Percentiles rank a stretch among this genome's conserved stretches.
phyloP scores from a whole-genome alignment of 805 yeast species.

The Pichia scutulata region DNA sequence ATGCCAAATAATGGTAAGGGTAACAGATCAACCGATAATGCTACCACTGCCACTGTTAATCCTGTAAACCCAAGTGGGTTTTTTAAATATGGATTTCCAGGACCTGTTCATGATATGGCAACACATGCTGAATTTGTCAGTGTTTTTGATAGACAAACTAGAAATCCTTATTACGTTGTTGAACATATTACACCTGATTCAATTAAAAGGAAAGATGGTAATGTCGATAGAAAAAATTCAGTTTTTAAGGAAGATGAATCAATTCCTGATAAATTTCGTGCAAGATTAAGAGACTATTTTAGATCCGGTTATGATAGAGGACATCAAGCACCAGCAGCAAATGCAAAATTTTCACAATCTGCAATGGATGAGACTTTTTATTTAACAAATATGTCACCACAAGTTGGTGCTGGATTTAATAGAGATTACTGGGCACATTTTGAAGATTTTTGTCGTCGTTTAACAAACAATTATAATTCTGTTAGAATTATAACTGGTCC shows the following conservation, averaged over 20 bases:
- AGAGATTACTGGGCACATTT: slow-evolving; percentile 97
- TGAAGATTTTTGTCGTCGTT: slow-evolving; percentile 77
- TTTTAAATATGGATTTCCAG: slow-evolving; percentile 91
- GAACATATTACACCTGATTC: slow-evolving; percentile 83
- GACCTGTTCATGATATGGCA: slow-evolving; percentile 82
- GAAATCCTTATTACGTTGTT: slow-evolving; percentile 79
- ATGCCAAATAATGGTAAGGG: slow-evolving; percentile 8
- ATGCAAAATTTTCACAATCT: slow-evolving; percentile 80
- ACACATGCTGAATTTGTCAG: slow-evolving; percentile 71
- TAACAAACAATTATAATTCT: slow-evolving; percentile 61
- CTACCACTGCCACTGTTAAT: slow-evolving; percentile 35
- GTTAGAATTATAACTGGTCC: slow-evolving; percentile 94
- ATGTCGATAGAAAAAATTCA: slow-evolving; percentile 72
- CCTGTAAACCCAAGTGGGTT: slow-evolving; percentile 74
- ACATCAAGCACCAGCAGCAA: slow-evolving; percentile 97
- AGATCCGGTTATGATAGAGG: slow-evolving; percentile 96
- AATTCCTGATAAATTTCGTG: slow-evolving; percentile 73
- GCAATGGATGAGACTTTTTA: slow-evolving; percentile 96
- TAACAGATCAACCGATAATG: background rate
- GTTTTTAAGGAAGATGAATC: slow-evolving; percentile 81
- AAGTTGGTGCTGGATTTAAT: slow-evolving; percentile 96
- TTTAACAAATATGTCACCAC: slow-evolving; percentile 90
- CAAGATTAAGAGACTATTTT: slow-evolving; percentile 75
- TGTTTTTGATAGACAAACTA: slow-evolving; percentile 75
- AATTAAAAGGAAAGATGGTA: slow-evolving; percentile 35